These are phyloP conservation scores for Beauveria australis DNA, from an alignment of 2,329 filamentous ascomycete genomes.

Conservation along the genomic window DNA sequence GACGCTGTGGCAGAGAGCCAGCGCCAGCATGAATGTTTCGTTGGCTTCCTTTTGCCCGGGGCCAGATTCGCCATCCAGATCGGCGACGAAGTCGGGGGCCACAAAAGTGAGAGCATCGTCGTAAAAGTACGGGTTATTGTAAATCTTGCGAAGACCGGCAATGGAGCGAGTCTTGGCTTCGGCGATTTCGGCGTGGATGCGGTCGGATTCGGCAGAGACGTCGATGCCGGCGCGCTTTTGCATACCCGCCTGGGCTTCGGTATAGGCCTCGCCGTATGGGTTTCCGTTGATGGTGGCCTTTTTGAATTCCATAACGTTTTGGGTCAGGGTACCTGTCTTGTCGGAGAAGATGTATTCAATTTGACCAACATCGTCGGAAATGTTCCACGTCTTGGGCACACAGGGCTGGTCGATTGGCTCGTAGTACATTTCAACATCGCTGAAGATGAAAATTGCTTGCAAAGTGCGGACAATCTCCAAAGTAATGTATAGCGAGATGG, in stretches of 20 bases:
- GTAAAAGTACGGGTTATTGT: conserved; percentile 85
- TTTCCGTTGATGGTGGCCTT: conserved; percentile 96
- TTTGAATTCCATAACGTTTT: conserved; percentile 99
- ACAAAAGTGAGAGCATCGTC: conserved; percentile 90
- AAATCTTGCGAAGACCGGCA: conserved; percentile 61
- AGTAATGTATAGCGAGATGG: conserved; percentile 95
- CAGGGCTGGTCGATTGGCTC: conserved; percentile 89
- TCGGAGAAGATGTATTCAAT: conserved; percentile 99
- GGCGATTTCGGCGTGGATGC: conserved; percentile 69
- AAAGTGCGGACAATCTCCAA: conserved; percentile 89
- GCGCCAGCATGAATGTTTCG: conserved; percentile 85
- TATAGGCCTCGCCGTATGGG: conserved; percentile 94
- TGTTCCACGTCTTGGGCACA: conserved; percentile 97
- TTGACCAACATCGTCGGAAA: conserved; percentile 94
- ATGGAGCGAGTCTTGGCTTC: conserved; percentile 67
- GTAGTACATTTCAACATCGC: conserved; percentile 94
- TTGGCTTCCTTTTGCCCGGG: conserved; percentile 69
- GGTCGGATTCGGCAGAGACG: conserved; percentile 69
- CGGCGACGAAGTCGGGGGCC: conserved; percentile 78
- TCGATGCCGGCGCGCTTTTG: conserved; percentile 84
- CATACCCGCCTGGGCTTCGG: conserved; percentile 93
- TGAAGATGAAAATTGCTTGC: conserved; percentile 97
- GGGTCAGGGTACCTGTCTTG: conserved; percentile 92
- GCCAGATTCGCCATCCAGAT: conserved; percentile 71
- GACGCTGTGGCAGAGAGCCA: conserved; percentile 95